Conservation (phyloP, 176 grass and related monocot species). For the Oropetium thomaeum region DNA sequence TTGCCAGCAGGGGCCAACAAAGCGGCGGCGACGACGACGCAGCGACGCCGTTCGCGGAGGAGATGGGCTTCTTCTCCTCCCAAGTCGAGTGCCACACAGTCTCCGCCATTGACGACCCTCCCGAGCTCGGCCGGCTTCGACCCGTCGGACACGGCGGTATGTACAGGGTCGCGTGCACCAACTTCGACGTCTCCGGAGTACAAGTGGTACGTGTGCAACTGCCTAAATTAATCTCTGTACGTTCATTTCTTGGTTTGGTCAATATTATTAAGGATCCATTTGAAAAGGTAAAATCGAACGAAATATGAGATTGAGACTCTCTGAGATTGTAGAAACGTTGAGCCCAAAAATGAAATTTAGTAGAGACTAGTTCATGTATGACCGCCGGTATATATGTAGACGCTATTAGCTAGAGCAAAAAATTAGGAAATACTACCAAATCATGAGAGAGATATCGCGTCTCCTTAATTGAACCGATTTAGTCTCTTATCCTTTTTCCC, state of each 20-base stretch:
- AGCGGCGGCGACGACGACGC: not conserved
- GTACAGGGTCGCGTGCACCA: slow-evolving; percentile 21
- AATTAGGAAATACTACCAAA: not conserved
- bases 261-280: not conserved
- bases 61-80: slow-evolving; percentile 16
- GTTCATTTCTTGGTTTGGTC: not conserved
- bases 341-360: not conserved
- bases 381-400: too few species aligned
- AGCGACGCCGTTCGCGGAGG: not conserved
- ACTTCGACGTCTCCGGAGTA: slow-evolving; percentile 31
- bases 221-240: too few species aligned
- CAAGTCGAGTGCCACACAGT: not conserved
- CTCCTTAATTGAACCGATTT: slow-evolving; percentile 9
- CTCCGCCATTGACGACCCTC: slow-evolving; percentile 26
- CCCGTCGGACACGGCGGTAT: not conserved
- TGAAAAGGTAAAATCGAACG: too few species aligned
- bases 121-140: slow-evolving; percentile 20
- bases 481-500: slow-evolving; percentile 1
- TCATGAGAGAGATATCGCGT: not conserved
- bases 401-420: not conserved
- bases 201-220: slow-evolving; percentile 34
- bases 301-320: too few species aligned
- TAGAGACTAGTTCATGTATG: too few species aligned
- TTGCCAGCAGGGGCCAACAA: not conserved
- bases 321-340: too few species aligned